Percentiles rank a stretch among this genome's conserved stretches.
phyloP scores from a whole-genome alignment of 257 asterid genomes.

The Solanum ahanhuiri region DNA sequence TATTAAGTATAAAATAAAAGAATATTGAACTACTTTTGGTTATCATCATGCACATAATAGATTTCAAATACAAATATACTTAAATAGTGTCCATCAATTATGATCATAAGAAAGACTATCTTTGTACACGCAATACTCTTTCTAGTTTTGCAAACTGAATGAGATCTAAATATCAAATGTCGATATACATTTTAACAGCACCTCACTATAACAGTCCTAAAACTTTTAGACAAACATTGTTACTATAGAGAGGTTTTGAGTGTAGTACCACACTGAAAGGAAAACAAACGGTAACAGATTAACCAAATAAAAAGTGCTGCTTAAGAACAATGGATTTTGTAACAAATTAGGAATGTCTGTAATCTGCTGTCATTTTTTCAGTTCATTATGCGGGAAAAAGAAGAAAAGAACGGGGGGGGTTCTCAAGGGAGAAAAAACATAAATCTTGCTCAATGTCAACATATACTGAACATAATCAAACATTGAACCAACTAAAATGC shows the following conservation, averaged over 20 bases:
- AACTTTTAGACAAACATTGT: too few species aligned
- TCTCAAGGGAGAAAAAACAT: not conserved
- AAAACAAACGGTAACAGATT: not conserved
- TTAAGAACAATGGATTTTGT: not conserved
- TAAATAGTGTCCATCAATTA: not conserved
- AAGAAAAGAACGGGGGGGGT: not conserved
- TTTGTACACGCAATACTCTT: not conserved
- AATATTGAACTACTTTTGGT: not conserved
- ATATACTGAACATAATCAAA: not conserved
- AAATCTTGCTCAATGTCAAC: not conserved
- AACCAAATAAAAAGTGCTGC: not conserved
- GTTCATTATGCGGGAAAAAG: not conserved
- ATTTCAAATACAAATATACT: too few species aligned
- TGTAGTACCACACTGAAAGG: not conserved
- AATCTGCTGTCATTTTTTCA: not conserved
- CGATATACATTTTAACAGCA: not conserved
- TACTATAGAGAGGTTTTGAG: not conserved
- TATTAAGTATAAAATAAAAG: too few species aligned
- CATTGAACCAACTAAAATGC: not conserved
- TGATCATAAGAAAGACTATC: not conserved
- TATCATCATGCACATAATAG: not conserved
- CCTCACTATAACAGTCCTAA: not conserved
- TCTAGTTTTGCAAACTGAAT: not conserved
- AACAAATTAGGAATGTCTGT: not conserved
- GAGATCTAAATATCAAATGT: not conserved